Base-by-base conservation (phyloP, 1,284 basidiomycete genomes). In the Trametes pubescens region DNA sequence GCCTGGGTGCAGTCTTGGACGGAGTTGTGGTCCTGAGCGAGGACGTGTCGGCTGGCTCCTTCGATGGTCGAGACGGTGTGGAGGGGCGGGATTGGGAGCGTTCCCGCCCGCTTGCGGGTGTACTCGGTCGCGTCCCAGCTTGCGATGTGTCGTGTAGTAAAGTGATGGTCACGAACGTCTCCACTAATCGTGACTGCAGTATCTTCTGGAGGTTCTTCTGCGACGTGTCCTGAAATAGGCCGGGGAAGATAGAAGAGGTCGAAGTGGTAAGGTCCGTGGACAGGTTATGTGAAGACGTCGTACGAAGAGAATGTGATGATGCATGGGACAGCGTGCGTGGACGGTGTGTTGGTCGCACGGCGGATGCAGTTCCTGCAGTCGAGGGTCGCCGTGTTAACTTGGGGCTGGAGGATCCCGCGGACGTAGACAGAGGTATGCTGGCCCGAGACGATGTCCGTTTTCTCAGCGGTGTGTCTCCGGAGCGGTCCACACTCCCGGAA, bases 151-250 rank as follows among this genome's bases (percentile, higher is more conserved):
- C 64, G 24, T 76, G 76, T 16, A 63, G 52, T 13, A 86, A 75
- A 51, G 78, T 77, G 46, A 94, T 76, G 18, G 88, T 84, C 59
- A 94, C 76, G 71, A 93, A 92, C 0, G 91, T 92, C 74, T 93
- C 91, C n/a, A 93, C 86, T 29, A 94, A 79, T 51, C 92, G 85
- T n/a, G 89, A 87, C 51, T 80, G 78, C 7, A 94, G 80, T 10
- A 92, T 83, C 67, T 84, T 87, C 77, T 92, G 90, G 44, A 94
- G 78, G 5, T 81, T 82, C 47, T 78, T 77, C 73, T 93, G 91
- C 14, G 90, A 90, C 66, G 86, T 82, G 69, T 89, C 86, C 16
- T 79, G 80, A 62, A 82, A 75, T 49, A 84, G 73, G n/a, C 76
- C 68, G 32, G 77, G 72, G 51, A 77, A 69, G 65, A 68, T 62